Percentiles rank a stretch among this genome's conserved stretches.
These are phyloP conservation scores for Pittosporum tobira DNA, from an alignment of 129 eudicot genomes.

Conservation along the genomic window DNA sequence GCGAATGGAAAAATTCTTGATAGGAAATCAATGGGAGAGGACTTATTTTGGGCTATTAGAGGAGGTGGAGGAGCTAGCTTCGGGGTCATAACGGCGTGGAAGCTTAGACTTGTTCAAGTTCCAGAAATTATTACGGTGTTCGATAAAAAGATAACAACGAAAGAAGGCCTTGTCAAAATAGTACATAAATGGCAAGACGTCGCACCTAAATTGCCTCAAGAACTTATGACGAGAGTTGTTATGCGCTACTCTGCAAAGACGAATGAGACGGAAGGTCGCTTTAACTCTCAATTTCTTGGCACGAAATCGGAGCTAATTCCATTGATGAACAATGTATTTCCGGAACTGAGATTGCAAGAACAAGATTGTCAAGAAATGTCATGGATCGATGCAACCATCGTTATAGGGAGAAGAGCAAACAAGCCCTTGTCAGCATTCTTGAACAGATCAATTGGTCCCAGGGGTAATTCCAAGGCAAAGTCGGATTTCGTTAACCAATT, in stretches of 20 bases:
- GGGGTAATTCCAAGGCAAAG: not conserved
- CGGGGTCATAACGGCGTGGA: constrained; percentile 1
- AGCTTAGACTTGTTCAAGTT: not conserved
- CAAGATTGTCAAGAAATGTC: not conserved
- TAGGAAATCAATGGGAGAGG: not conserved
- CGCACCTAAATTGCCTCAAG: not conserved
- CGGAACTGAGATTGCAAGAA: not conserved
- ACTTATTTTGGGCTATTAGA: not conserved
- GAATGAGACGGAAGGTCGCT: not conserved
- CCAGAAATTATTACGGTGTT: not conserved
- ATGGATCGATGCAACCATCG: not conserved
- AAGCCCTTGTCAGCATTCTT: not conserved
- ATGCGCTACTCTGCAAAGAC: not conserved
- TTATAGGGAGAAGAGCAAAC: not conserved
- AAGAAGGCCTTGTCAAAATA: not conserved
- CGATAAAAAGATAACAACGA: not conserved
- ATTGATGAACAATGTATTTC: not conserved
- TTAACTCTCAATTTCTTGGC: not conserved
- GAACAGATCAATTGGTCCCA: not conserved
- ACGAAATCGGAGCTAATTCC: not conserved
- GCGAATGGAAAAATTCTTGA: not conserved
- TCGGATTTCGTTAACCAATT: not conserved
- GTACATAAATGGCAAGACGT: not conserved
- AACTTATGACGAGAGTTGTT: not conserved
- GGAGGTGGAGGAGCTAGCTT: constrained; percentile 4